phyloP scores from a whole-genome alignment of 1,284 basidiomycete genomes.

The Ustilago xerochloae region DNA sequence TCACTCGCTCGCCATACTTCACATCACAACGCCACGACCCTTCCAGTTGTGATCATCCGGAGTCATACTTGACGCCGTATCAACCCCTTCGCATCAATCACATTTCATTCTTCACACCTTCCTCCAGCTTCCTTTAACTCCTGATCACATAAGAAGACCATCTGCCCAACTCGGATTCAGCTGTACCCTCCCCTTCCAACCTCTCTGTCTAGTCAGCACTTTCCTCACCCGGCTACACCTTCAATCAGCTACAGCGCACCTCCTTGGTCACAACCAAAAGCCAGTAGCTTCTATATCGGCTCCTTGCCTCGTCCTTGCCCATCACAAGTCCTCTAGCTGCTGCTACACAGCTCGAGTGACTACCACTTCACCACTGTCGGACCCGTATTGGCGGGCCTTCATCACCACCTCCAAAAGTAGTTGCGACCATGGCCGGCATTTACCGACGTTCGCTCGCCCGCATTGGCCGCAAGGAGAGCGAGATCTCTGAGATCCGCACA shows the following conservation, averaged over 20 bases:
- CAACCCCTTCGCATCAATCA: background rate
- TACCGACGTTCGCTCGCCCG: constrained; percentile 48
- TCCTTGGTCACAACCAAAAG: background rate
- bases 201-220: background rate
- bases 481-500: constrained; percentile 41
- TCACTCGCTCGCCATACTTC: constrained; percentile 33
- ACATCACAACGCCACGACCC: constrained; percentile 21
- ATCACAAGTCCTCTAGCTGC: constrained; percentile 13
- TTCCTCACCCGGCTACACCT: background rate
- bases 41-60: constrained; percentile 19
- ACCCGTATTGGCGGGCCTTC: constrained; percentile 27
- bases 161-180: background rate
- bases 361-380: constrained; percentile 9
- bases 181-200: background rate
- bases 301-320: background rate
- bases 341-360: constrained; percentile 24
- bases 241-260: background rate
- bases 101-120: background rate
- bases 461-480: constrained; percentile 41
- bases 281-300: background rate
- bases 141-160: background rate
- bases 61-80: constrained; percentile 7
- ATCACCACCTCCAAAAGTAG: constrained; percentile 15
- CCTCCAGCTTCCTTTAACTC: background rate
- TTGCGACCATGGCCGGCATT: constrained; percentile 42